Percentiles rank a stretch among this genome's conserved stretches.
phyloP scores from a whole-genome alignment of 306 rosid species.

The Lathyrus aphaca region DNA sequence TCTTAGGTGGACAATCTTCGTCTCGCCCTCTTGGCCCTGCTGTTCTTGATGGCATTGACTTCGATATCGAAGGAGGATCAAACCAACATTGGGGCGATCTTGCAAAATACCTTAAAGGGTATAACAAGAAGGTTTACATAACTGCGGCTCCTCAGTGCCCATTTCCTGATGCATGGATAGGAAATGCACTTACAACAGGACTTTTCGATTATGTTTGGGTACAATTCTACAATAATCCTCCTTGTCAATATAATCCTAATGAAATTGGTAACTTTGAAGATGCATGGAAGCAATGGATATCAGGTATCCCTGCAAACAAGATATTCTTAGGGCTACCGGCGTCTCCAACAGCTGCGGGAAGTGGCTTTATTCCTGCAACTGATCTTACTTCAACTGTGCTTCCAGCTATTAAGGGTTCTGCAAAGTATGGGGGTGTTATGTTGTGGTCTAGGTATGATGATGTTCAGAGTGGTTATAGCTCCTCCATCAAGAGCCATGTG shows the following conservation, averaged over 20 bases:
- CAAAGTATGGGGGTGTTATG: slow-evolving; percentile 50
- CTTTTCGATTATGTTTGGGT: too few species aligned
- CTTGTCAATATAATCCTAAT: too few species aligned
- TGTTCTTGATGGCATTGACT: slow-evolving; percentile 46
- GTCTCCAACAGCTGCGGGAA: slow-evolving; percentile 42
- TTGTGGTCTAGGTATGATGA: slow-evolving; percentile 55
- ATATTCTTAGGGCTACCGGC: slow-evolving; percentile 51
- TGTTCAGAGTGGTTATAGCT: slow-evolving; percentile 44
- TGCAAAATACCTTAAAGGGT: slow-evolving; percentile 22
- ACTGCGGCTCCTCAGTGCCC: slow-evolving; percentile 55
- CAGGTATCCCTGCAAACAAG: slow-evolving; percentile 40
- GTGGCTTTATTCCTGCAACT: slow-evolving; percentile 42
- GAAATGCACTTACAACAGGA: too few species aligned
- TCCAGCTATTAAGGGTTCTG: slow-evolving; percentile 43
- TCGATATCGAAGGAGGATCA: slow-evolving; percentile 35
- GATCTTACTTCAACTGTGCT: slow-evolving; percentile 49
- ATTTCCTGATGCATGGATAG: slow-evolving; percentile 52
- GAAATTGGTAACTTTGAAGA: too few species aligned
- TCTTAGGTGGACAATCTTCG: slow-evolving; percentile 45
- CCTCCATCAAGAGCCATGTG: slow-evolving; percentile 38
- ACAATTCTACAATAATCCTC: too few species aligned
- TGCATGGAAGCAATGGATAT: slow-evolving; percentile 43
- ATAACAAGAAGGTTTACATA: slow-evolving; percentile 21
- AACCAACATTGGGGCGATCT: slow-evolving; percentile 24
- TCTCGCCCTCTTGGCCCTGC: slow-evolving; percentile 56